Base-by-base conservation (phyloP, 306 rosid species). In the Ormosia emarginata region DNA sequence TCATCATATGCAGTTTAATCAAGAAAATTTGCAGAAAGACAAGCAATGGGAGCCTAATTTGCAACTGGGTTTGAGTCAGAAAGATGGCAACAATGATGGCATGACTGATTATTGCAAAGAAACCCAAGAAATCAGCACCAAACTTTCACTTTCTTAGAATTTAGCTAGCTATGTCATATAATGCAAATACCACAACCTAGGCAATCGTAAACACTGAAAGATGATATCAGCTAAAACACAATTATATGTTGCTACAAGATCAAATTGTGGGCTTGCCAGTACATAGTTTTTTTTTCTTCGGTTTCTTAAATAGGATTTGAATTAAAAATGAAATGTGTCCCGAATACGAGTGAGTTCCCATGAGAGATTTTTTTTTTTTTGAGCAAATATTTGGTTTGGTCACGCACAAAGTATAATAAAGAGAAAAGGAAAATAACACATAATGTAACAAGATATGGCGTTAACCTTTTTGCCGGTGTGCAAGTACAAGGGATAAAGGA, bases 91-190 rank as follows among this genome's bases (percentile, higher is more conserved):
- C 15, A 67, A 65, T 39, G 82, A 79, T 11, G 90, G 74, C 11
- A 44, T 62, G 53, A 59, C 14, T 14, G 83, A 80, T 83, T 71
- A 78, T 74, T 43, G 67, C 43, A 81, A 67, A 67, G 85, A 85
- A 75, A 81, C 79, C 49, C 85, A 88, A 49, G 91, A 88, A 81
- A 88, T 90, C 85, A 83, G 83, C 88, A 91, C 96, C 1, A 85
- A 86, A 67, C 96, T 91, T 74, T 87, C 97, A 41, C 97, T 93
- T 52, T 90, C 96, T 56, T 88, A 89, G 84, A 55, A 40, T 47
- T 14, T 58, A 59, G 9, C 1, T 61, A 49, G 37, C 36, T 66
- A 6, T 76, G 65, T 80, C 55, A 46, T 46, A 79, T 66, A 43
- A 32, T 76, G 81, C 68, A 68, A 52, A 84, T 74, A 80, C 11